These are phyloP conservation scores for Afroboletus lepidellus DNA, from an alignment of 1,284 basidiomycete genomes.

Conservation along the genomic window DNA sequence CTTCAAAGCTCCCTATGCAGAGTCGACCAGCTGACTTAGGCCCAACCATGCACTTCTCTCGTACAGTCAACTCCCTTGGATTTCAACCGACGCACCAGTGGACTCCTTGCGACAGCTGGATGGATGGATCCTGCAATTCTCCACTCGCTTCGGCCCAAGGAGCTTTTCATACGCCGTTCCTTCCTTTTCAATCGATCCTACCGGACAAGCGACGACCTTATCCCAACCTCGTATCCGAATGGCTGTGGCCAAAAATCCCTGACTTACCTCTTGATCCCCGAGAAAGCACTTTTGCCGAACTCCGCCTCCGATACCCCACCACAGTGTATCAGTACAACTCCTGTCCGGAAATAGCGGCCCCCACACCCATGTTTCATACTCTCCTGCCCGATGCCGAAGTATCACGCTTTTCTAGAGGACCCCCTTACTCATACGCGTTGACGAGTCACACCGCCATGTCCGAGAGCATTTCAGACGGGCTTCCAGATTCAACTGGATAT, in stretches of 20 bases:
- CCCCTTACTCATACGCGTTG: constrained; percentile 4
- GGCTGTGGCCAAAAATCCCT: constrained; percentile 24
- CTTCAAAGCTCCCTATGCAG: constrained; percentile 20
- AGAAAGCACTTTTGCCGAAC: constrained; percentile 12
- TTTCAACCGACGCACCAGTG: constrained; percentile 19
- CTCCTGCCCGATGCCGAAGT: constrained; percentile 16
- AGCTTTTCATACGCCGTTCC: constrained; percentile 9
- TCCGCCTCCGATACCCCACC: constrained; percentile 7
- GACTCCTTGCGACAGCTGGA: constrained; percentile 11
- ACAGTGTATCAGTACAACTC: constrained; percentile 6
- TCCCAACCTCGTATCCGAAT: constrained; percentile 7
- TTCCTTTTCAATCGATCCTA: constrained; percentile 14
- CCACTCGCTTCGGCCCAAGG: constrained; percentile 11
- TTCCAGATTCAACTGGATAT: constrained; percentile 11
- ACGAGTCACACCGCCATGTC: constrained; percentile 1
- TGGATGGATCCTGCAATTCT: constrained; percentile 6
- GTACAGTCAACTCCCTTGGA: constrained; percentile 9
- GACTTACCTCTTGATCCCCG: constrained; percentile 10
- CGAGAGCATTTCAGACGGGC: constrained; percentile 3
- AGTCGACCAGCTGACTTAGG: constrained; percentile 15
- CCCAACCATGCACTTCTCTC: constrained; percentile 9
- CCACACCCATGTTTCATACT: constrained; percentile 3
- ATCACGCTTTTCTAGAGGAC: constrained; percentile 9
- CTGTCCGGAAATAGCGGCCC: constrained; percentile 10
- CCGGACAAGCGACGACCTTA: constrained; percentile 17